Percentiles rank a stretch among this genome's conserved stretches.
Evolutionary conservation across 108 stramenopile genomes (phyloP).

Genomic region (Cylindrotheca closterium): DNA sequence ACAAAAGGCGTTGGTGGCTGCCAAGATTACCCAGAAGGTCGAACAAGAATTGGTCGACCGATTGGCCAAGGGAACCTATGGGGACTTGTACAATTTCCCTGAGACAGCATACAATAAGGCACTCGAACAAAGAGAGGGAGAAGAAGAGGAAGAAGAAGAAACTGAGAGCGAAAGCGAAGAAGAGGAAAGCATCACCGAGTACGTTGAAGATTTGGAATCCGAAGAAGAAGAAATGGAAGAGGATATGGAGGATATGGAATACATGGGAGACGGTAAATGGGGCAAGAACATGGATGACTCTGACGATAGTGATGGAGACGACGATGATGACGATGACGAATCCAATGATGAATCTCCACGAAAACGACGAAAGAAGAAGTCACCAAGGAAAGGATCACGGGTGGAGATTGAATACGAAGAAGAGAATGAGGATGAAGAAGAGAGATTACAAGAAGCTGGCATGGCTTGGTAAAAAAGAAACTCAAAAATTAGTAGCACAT

Average conservation of each 20-base stretch:
- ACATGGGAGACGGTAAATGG: slow-evolving; percentile 62
- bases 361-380: slow-evolving; percentile 27
- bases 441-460: slow-evolving; percentile 37
- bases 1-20: slow-evolving; percentile 91
- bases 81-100: slow-evolving; percentile 98
- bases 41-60: slow-evolving; percentile 96
- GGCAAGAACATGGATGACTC: slow-evolving; percentile 34
- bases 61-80: slow-evolving; percentile 93
- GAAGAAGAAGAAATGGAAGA: slow-evolving; percentile 69
- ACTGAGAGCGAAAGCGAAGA: slow-evolving; percentile 60
- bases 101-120: slow-evolving; percentile 84
- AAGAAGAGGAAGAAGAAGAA: slow-evolving; percentile 67
- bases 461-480: slow-evolving; percentile 31
- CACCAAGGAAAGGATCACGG: slow-evolving; percentile 50
- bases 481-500: neutral
- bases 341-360: slow-evolving; percentile 30
- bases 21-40: slow-evolving; percentile 87
- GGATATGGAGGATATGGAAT: slow-evolving; percentile 80
- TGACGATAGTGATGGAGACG: slow-evolving; percentile 42
- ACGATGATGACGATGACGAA: slow-evolving; percentile 38
- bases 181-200: slow-evolving; percentile 58
- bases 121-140: slow-evolving; percentile 60
- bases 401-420: slow-evolving; percentile 89
- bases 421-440: slow-evolving; percentile 63
- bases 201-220: slow-evolving; percentile 84